phyloP scores from a whole-genome alignment of 768 basidiomycete genomes.

The Rhodotorula paludigena region DNA sequence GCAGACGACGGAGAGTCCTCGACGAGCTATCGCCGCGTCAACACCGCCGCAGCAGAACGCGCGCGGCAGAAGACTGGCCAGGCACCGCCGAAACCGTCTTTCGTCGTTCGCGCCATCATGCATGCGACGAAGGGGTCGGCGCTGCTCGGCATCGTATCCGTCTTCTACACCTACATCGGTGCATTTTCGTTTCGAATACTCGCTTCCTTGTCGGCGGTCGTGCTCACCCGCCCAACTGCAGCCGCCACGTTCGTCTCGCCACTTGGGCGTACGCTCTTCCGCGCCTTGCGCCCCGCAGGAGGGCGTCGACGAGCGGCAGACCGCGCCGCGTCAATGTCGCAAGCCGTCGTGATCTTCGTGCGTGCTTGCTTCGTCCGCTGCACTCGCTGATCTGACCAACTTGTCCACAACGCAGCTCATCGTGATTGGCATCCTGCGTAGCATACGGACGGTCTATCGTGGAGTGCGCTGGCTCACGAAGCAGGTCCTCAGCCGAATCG shows the following conservation, averaged over 20 bases:
- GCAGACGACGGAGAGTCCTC: neutral
- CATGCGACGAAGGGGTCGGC: slow-evolving; percentile 23
- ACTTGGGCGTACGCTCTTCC: slow-evolving; percentile 20
- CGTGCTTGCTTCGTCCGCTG: neutral
- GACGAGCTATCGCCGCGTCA: neutral
- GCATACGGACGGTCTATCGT: slow-evolving; percentile 7
- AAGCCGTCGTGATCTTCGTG: slow-evolving; percentile 18
- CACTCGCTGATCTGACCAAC: neutral
- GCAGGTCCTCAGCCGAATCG: slow-evolving; percentile 1
- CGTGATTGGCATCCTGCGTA: slow-evolving; percentile 10
- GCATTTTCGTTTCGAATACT: neutral
- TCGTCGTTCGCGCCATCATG: neutral
- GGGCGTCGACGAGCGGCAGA: slow-evolving; percentile 1
- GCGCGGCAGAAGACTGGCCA: neutral
- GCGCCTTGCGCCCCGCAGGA: slow-evolving; percentile 20
- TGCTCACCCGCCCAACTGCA: neutral
- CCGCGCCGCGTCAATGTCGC: slow-evolving; percentile 1
- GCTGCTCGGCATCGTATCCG: slow-evolving; percentile 8
- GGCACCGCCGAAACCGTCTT: neutral
- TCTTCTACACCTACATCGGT: slow-evolving; percentile 21
- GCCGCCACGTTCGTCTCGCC: slow-evolving; percentile 18
- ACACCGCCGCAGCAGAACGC: neutral
- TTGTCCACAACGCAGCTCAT: slow-evolving; percentile 8
- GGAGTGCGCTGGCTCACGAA: slow-evolving; percentile 15
- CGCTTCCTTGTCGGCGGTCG: neutral